Evolutionary conservation across 2,329 filamentous ascomycete species (phyloP).

Genomic region (Ceratocystis eucalypticola): DNA sequence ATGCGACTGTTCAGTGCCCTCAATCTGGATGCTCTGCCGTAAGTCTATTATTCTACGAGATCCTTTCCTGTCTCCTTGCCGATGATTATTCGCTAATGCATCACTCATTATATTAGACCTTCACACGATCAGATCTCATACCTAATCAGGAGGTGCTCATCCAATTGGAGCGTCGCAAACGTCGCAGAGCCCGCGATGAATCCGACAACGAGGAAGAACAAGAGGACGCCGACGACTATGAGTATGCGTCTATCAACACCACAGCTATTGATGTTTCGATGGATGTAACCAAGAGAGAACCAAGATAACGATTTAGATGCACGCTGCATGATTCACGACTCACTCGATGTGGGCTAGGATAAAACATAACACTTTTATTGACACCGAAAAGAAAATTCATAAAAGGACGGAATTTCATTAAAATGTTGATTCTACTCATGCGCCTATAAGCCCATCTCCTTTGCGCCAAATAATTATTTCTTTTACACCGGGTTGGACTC

Average conservation of each 20-base stretch:
- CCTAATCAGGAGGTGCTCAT: slow-evolving; percentile 12
- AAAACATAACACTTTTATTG: neutral
- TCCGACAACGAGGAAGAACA: slow-evolving; percentile 11
- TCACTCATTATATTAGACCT: neutral
- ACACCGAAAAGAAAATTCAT: neutral
- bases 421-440: neutral
- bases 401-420: neutral
- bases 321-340: neutral
- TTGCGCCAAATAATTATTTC: neutral
- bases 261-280: neutral
- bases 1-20: slow-evolving; percentile 11
- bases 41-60: slow-evolving; percentile 20
- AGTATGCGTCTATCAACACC: slow-evolving; percentile 14
- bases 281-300: neutral
- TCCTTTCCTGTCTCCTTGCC: neutral
- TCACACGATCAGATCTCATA: slow-evolving; percentile 2
- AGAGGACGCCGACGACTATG: slow-evolving; percentile 11
- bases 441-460: neutral
- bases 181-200: slow-evolving; percentile 7
- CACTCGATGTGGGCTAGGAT: neutral
- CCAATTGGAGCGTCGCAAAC: slow-evolving; percentile 11
- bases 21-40: slow-evolving; percentile 39
- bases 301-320: neutral
- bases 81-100: neutral
- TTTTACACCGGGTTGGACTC: neutral